phyloP scores from a whole-genome alignment of 768 basidiomycete species.

The Mycena pura region DNA sequence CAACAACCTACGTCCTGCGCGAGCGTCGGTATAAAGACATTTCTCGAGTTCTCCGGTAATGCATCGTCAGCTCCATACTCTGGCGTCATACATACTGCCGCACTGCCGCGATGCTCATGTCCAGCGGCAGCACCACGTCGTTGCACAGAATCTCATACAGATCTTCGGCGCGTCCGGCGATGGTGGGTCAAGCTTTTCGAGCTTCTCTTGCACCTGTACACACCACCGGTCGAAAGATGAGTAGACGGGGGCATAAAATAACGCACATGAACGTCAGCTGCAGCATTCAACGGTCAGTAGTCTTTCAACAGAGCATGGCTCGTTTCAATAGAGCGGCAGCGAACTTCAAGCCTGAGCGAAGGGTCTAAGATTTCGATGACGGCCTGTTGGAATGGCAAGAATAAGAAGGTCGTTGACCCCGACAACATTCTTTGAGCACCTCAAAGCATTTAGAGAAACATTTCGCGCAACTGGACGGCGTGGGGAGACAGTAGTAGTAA shows the following conservation, averaged over 20 bases:
- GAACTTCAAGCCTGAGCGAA: too few relatives aligned
- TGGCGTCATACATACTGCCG: conserved; percentile 91
- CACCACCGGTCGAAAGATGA: not conserved
- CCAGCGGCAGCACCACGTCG: conserved; percentile 78
- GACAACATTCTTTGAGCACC: too few relatives aligned
- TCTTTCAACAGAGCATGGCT: too few relatives aligned
- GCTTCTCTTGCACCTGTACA: conserved; percentile 80
- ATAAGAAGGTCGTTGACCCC: too few relatives aligned
- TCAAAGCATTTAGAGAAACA: too few relatives aligned
- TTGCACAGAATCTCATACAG: conserved; percentile 89
- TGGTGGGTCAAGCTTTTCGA: conserved; percentile 59
- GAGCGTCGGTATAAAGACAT: conserved; percentile 11
- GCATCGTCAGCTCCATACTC: conserved; percentile 72
- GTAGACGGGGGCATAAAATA: not conserved
- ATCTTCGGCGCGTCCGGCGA: conserved; percentile 61
- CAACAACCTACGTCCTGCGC: not conserved
- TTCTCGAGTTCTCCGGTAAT: conserved; percentile 64
- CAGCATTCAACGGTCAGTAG: too few relatives aligned
- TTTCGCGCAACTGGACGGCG: too few relatives aligned
- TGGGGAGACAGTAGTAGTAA: too few relatives aligned
- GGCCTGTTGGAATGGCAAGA: too few relatives aligned
- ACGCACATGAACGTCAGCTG: too few relatives aligned
- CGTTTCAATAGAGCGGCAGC: too few relatives aligned
- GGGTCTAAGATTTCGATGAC: too few relatives aligned
- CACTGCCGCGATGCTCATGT: conserved; percentile 90